Base-by-base conservation (phyloP, 768 basidiomycete genomes). In the Plicaturopsis crispa region DNA sequence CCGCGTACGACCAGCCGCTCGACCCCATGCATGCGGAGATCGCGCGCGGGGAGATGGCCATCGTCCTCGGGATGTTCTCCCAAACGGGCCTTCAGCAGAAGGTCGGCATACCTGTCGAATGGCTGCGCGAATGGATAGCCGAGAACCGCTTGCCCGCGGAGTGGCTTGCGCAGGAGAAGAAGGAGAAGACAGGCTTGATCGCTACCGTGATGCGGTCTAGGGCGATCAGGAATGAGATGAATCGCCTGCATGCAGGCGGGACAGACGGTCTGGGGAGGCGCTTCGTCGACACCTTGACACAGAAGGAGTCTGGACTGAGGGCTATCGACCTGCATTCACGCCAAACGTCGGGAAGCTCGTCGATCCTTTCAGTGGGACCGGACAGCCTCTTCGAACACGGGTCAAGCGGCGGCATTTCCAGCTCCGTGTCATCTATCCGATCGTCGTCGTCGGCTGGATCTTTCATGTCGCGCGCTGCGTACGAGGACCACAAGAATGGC, bases 21-120 rank as follows among this genome's bases (percentile, higher is more conserved):
- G 67, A 70, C 35, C 36, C 48, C 4, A 28, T 75, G 4, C 75
- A 77, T 43, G 66, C 69, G 2, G 76, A 79, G 56, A 70, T 82
- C 38, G 80, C 80, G 2, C 67, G 78, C 3, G 80, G 78, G 13
- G 80, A 84, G 56, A 76, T 82, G 66, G 75, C 71, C 0, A 72
- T 82, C 36, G 72, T 80, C 6, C 59, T 80, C 11, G 77, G 75
- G 1, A 62, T 82, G 5, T 75, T 72, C 64, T 40, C 24, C 33
- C 31, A 24, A 16, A 58, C 52, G n/a, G 58, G 58, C 6, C 35
- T 41, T 6, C 59, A 57, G 4, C 14, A 8, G 14, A 28, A 28
- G 26, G 26, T 8, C 26, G 75, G 75, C 0, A 49, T 73, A 4
- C 67, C 69, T 0, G 49, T 69, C 24, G 63, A 70, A 23, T 66